These are phyloP conservation scores for Pseudopyricularia javanii DNA, from an alignment of 2,329 filamentous ascomycete species.

Conservation along the genomic window DNA sequence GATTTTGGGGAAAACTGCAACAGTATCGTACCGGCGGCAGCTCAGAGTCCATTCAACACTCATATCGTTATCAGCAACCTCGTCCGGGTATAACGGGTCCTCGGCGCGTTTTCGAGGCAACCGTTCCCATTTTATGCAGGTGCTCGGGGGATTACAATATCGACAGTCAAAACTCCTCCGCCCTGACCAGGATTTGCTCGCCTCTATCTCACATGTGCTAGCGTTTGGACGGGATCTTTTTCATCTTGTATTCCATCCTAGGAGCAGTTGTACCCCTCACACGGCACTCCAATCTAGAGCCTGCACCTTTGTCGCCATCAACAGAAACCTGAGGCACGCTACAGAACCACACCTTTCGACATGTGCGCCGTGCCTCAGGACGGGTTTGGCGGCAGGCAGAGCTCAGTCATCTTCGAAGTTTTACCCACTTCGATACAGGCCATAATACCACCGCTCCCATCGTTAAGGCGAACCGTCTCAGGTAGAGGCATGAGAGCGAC, in stretches of 20 bases:
- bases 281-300: neutral
- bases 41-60: neutral
- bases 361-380: neutral
- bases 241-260: neutral
- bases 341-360: neutral
- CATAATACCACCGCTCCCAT: conserved; percentile 8
- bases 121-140: neutral
- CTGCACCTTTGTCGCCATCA: neutral
- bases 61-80: neutral
- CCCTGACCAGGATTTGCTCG: neutral
- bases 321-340: neutral
- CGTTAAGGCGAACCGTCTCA: conserved; percentile 6
- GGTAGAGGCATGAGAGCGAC: neutral
- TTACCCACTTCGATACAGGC: conserved; percentile 12
- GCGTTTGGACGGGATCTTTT: neutral
- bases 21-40: too few relatives aligned
- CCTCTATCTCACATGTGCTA: neutral
- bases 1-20: neutral
- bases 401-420: conserved; percentile 2
- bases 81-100: too few relatives aligned
- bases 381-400: neutral
- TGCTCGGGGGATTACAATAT: neutral
- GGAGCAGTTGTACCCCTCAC: neutral
- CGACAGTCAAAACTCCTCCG: neutral
- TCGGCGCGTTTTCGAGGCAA: neutral